Conservation (phyloP, 352 stramenopile species). For the Phytophthora palmivora region DNA sequence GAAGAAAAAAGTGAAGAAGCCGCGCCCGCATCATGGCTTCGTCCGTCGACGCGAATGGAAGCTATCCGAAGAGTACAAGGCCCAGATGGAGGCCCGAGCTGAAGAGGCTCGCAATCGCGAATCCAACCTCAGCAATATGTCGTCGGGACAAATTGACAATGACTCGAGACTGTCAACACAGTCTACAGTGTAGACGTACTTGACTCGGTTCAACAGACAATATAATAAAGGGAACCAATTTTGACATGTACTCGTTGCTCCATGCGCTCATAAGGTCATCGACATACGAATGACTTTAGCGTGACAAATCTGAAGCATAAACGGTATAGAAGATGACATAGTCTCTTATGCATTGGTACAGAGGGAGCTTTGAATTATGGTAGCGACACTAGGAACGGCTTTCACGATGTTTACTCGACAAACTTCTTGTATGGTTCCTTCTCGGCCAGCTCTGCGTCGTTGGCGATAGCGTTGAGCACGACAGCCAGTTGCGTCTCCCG, state of each 20-base stretch:
- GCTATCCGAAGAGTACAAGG: constrained; percentile 67
- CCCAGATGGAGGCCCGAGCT: constrained; percentile 38
- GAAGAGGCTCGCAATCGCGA: constrained; percentile 8
- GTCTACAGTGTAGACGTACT: neutral
- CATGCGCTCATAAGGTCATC: too few relatives aligned
- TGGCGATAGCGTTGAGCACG: constrained; percentile 77
- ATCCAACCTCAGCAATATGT: constrained; percentile 48
- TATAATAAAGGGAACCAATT: constrained; percentile 15
- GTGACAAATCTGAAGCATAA: neutral
- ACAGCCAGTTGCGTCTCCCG: constrained; percentile 65
- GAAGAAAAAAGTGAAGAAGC: constrained; percentile 57
- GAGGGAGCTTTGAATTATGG: neutral
- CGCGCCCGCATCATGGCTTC: constrained; percentile 64
- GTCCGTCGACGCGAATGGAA: constrained; percentile 80
- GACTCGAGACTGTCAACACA: constrained; percentile 22
- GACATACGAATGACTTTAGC: too few relatives aligned
- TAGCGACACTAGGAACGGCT: constrained; percentile 3
- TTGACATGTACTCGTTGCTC: constrained; percentile 22
- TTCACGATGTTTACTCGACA: constrained; percentile 22
- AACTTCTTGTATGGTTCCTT: constrained; percentile 71
- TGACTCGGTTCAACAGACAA: constrained; percentile 12
- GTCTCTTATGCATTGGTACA: constrained; percentile 14
- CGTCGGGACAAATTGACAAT: constrained; percentile 48
- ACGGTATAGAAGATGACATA: neutral
- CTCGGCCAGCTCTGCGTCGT: constrained; percentile 47